Conservation (phyloP, 352 stramenopile genomes). For the Phytophthora pluvialis region DNA sequence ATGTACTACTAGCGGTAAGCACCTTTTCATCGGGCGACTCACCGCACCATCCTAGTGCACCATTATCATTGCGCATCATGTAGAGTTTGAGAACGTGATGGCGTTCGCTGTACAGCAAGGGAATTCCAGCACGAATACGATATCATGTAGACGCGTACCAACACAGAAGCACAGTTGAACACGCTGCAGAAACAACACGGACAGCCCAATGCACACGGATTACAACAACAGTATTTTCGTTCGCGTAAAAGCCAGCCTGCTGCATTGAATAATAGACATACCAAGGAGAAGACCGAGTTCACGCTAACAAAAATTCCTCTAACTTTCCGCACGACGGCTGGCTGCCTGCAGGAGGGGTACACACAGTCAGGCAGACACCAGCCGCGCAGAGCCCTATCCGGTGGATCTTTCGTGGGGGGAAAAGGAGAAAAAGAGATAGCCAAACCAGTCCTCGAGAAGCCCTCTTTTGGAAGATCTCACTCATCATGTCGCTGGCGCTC, state of each 20-base stretch:
- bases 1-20: conserved; percentile 31
- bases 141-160: neutral
- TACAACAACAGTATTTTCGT: conserved; percentile 53
- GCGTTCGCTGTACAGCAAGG: no score
- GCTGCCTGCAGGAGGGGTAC: conserved; percentile 34
- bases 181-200: neutral
- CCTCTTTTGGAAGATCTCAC: conserved; percentile 52
- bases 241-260: conserved; percentile 62
- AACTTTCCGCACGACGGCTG: conserved; percentile 64
- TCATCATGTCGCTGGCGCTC: conserved; percentile 63
- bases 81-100: neutral
- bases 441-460: conserved; percentile 46
- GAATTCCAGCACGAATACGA: neutral
- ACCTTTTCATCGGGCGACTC: conserved; percentile 53
- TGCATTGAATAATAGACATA: conserved; percentile 84
- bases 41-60: conserved; percentile 37
- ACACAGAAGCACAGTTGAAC: neutral
- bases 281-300: conserved; percentile 62
- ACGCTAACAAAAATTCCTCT: conserved; percentile 81
- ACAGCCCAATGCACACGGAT: conserved; percentile 15
- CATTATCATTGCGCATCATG: neutral
- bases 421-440: conserved; percentile 64
- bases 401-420: conserved; percentile 65
- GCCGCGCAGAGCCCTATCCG: conserved; percentile 64
- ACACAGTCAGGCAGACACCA: conserved; percentile 52